phyloP scores from a whole-genome alignment of 2,329 filamentous ascomycete genomes.

The Botrytis medusae region DNA sequence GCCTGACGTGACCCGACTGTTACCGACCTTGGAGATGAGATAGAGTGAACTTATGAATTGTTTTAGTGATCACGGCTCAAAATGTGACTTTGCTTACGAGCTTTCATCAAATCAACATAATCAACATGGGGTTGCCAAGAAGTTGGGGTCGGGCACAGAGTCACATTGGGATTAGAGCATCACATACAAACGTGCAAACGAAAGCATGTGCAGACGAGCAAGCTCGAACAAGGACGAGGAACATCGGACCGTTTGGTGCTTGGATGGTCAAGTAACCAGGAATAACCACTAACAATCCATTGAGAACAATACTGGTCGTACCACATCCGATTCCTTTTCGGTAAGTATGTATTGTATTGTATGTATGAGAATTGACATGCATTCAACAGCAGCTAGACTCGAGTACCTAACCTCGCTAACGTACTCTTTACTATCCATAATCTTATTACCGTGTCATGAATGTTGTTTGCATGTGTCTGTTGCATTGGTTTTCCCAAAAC shows the following conservation, averaged over 20 bases:
- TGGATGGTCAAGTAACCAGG: slow-evolving; percentile 9
- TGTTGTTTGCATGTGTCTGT: slow-evolving; percentile 2
- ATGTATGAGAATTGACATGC: slow-evolving; percentile 13
- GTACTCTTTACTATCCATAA: not conserved
- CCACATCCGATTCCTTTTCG: not conserved
- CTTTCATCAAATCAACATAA: slow-evolving; percentile 13
- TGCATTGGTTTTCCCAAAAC: not conserved
- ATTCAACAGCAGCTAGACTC: not conserved
- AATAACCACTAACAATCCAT: not conserved
- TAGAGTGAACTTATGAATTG: not conserved
- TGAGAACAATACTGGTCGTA: slow-evolving; percentile 6
- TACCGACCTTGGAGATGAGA: slow-evolving; percentile 18
- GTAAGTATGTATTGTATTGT: not conserved
- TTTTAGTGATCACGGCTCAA: slow-evolving; percentile 15
- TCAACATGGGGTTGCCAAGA: slow-evolving; percentile 15
- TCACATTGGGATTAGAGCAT: slow-evolving; percentile 19
- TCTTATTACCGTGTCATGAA: not conserved
- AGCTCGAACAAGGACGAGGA: slow-evolving; percentile 21
- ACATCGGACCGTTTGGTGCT: slow-evolving; percentile 26
- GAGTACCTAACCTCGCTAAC: not conserved
- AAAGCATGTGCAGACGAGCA: slow-evolving; percentile 16
- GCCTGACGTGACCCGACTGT: slow-evolving; percentile 20
- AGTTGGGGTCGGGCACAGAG: slow-evolving; percentile 17
- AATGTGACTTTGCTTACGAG: slow-evolving; percentile 18
- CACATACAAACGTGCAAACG: not conserved